Evolutionary conservation across 371 early-diverging fungal species (phyloP).

Genomic region (Mortierella sp.): DNA sequence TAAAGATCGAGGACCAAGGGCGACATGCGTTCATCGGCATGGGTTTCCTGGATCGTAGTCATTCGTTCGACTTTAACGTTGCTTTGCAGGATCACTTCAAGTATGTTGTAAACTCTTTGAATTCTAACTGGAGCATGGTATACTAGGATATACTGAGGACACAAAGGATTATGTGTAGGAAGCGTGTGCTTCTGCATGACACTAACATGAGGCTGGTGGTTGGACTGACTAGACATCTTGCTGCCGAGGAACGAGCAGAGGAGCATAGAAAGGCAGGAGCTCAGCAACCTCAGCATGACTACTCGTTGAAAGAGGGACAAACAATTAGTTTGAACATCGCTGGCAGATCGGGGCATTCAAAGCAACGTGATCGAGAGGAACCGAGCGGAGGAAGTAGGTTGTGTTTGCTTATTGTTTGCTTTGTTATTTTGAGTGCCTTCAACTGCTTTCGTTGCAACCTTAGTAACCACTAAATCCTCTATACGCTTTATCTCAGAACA

Average conservation of each 20-base stretch:
- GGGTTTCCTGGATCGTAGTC: conserved; percentile 88
- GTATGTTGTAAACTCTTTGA: conserved; percentile 64
- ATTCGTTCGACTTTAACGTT: conserved; percentile 95
- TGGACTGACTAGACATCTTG: conserved; percentile 60
- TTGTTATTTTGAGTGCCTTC: background rate
- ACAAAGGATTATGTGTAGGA: background rate
- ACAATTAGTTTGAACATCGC: conserved; percentile 83
- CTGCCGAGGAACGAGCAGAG: conserved; percentile 63
- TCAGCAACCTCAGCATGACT: conserved; percentile 76
- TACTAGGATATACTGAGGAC: conserved; percentile 2
- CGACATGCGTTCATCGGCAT: conserved; percentile 90
- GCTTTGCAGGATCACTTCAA: conserved; percentile 82
- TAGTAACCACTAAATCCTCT: no score
- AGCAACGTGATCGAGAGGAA: conserved; percentile 28
- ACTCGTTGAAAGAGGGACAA: conserved; percentile 87
- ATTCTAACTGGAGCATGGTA: background rate
- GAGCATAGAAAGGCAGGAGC: conserved; percentile 57
- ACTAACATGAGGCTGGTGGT: background rate
- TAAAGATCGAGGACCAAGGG: conserved; percentile 85
- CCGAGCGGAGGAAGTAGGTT: conserved; percentile 28
- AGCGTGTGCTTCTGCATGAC: background rate
- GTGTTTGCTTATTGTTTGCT: background rate
- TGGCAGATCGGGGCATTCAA: conserved; percentile 25
- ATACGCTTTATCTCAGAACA: no score
- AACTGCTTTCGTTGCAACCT: no score